Percentiles rank a stretch among this genome's conserved stretches.
These are phyloP conservation scores for Sarocladiaceae sp. DNA, from an alignment of 2,329 filamentous ascomycete species.

Conservation along the genomic window DNA sequence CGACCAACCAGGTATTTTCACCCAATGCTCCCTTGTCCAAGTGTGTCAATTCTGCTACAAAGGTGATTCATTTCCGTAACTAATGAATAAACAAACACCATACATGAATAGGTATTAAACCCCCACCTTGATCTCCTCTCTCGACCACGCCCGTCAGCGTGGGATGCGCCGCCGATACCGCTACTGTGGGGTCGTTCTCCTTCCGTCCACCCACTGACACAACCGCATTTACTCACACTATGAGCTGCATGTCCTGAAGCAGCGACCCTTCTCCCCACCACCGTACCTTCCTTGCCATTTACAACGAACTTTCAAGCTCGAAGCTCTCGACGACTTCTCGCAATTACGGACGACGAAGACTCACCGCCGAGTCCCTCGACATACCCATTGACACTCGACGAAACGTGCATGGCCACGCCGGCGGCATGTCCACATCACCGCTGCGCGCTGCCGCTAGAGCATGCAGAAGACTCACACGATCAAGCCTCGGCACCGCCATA, in stretches of 20 bases:
- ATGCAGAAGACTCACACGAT: slow-evolving; percentile 28
- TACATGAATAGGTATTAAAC: neutral
- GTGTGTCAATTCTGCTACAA: too few species aligned
- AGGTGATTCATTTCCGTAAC: neutral
- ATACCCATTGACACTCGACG: neutral
- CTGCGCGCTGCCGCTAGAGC: slow-evolving; percentile 40
- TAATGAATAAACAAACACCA: neutral
- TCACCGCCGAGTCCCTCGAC: neutral
- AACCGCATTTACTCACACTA: slow-evolving; percentile 6
- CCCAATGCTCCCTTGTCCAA: too few species aligned
- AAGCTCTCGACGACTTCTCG: too few species aligned
- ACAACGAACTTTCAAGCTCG: too few species aligned
- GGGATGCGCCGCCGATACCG: slow-evolving; percentile 7
- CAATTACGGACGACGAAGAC: too few species aligned
- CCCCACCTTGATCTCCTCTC: neutral
- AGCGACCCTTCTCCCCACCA: neutral
- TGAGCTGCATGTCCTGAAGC: slow-evolving; percentile 1
- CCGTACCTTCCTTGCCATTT: neutral
- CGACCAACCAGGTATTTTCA: too few species aligned
- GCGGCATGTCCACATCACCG: slow-evolving; percentile 40
- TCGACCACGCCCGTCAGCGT: neutral
- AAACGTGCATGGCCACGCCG: slow-evolving; percentile 29
- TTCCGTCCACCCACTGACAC: slow-evolving; percentile 2
- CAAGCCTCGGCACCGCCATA: neutral
- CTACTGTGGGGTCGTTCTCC: neutral